Conservation (phyloP, 495 filamentous ascomycete species). For the Chaetomium cochliodes region DNA sequence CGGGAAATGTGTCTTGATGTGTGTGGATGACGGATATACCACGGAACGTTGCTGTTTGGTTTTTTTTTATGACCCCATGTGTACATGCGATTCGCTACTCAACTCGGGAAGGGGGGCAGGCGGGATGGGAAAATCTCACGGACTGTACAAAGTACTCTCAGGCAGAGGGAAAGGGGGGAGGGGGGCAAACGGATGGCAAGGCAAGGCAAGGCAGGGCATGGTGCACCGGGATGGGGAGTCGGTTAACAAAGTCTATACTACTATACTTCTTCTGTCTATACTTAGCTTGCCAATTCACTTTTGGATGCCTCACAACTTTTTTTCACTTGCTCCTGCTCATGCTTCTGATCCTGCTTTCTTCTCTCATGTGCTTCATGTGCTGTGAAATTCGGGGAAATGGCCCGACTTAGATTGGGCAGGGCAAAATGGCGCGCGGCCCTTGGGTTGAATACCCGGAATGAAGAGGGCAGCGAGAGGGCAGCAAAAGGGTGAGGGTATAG, state of each 20-base stretch:
- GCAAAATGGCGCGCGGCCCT: constrained; percentile 4
- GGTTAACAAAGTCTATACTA: not conserved
- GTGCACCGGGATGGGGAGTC: not conserved
- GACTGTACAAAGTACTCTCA: not conserved
- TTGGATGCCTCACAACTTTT: not conserved
- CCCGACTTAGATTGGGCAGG: constrained; percentile 11
- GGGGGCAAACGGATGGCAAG: not conserved
- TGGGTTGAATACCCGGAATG: constrained; percentile 24
- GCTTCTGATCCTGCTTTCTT: not conserved
- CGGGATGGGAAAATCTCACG: constrained; percentile 2
- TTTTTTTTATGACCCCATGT: constrained; percentile 12
- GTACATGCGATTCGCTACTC: constrained; percentile 9
- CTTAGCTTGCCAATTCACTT: not conserved
- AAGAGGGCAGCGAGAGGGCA: constrained; percentile 1
- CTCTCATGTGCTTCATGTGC: not conserved
- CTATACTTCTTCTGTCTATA: constrained; percentile 21
- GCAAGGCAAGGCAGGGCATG: not conserved
- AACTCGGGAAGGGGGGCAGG: not conserved
- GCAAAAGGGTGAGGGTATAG: constrained; percentile 5
- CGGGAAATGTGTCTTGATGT: not conserved
- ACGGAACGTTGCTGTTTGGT: constrained; percentile 9
- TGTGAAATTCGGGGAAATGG: constrained; percentile 1
- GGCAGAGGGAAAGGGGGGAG: too few species aligned
- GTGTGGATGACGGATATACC: constrained; percentile 23
- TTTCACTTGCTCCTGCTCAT: not conserved